Base-by-base conservation (phyloP, 192 early-diverging fungal species). In the Lunasporangiospora selenospora region DNA sequence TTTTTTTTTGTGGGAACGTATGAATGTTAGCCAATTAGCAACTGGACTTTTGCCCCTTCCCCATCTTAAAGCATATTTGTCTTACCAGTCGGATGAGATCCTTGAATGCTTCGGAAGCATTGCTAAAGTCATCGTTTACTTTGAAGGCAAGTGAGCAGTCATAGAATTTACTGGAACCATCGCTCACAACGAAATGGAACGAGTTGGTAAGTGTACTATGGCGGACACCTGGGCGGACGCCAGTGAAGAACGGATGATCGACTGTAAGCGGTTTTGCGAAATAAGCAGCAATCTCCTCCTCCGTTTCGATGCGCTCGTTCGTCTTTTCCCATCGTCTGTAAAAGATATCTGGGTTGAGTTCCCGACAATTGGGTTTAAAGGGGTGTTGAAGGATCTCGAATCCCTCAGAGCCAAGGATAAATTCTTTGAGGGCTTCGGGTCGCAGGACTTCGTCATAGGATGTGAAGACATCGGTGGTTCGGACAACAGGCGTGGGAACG, bases 301-400 rank as follows among this genome's bases (percentile, higher is more conserved):
- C 4, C 19, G n/a, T 38, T 1, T 30, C 3, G 32, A 46, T 55
- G 0, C 54, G 41, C 7, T 65, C 54, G 3, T 36, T 50, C 8
- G 79, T 75, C 3, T 51, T 23, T 9, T 45, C 46, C 70, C 65
- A 81, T 34, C 44, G 30, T 62, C 75, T 81, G 24, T 75, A 19
- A 76, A 76, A 81, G 7, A 77, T 41, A 12, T 24, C 19, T n/a
- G n/a, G n/a, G n/a, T n/a, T n/a, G n/a, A n/a, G n/a, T n/a, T n/a
- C n/a, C n/a, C n/a, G n/a, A n/a, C n/a, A n/a, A n/a, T 15, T 11
- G 9, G 32, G 16, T 16, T 67, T 61, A n/a, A 61, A 50, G 23
- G 65, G 56, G 55, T 45, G 58, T 38, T 67, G 50, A 16, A 67
- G 50, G 12, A 67, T 48, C 54, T 67, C 57, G 36, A 67, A 0